A percentile compares a stretch with the other conserved stretches of the same genome.
Conservation (phyloP, 495 filamentous ascomycete genomes). For the Trichoderma gamsii region DNA sequence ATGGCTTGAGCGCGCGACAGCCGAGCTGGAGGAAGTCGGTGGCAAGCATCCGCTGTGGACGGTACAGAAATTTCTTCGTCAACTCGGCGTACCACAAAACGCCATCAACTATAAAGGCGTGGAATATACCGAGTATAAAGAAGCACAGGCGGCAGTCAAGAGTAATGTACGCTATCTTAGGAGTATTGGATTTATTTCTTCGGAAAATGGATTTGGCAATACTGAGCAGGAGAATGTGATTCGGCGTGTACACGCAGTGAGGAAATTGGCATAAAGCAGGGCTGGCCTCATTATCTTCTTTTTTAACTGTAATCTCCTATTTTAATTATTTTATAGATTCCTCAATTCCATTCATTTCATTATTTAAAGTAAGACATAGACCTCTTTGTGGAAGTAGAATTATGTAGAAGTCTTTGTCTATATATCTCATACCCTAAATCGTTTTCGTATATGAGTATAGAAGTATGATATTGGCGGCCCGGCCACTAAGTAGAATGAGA, state of each 20-base stretch:
- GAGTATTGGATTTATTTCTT: constrained; percentile 11
- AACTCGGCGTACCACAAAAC: background rate
- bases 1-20: background rate
- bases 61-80: constrained; percentile 2
- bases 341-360: too few species aligned
- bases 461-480: too few species aligned
- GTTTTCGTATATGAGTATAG: too few species aligned
- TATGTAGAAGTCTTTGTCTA: too few species aligned
- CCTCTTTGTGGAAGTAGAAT: too few species aligned
- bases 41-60: constrained; percentile 10
- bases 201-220: background rate
- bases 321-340: too few species aligned
- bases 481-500: too few species aligned
- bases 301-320: too few species aligned
- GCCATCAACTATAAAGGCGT: background rate
- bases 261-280: too few species aligned
- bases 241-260: background rate
- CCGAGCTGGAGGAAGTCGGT: background rate
- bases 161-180: constrained; percentile 2
- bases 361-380: too few species aligned
- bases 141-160: background rate
- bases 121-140: background rate
- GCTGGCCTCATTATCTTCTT: too few species aligned
- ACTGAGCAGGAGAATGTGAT: background rate
- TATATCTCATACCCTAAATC: too few species aligned